Percentiles rank a stretch among this genome's conserved stretches.
Conservation (phyloP, 768 basidiomycete species). For the Panellus pusillus region DNA sequence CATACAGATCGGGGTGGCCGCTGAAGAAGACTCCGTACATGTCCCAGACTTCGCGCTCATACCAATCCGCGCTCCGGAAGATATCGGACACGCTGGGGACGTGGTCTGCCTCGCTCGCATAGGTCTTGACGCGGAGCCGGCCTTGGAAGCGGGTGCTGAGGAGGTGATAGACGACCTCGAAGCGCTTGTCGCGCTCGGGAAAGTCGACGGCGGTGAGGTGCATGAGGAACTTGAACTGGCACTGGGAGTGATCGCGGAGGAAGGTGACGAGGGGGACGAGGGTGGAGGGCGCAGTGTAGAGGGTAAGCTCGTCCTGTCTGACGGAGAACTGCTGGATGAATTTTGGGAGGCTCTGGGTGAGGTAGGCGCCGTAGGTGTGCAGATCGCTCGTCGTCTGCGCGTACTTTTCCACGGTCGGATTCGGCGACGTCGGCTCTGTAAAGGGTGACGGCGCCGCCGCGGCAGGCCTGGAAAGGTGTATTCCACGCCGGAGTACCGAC, state of each 20-base stretch:
- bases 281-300: constrained; percentile 82
- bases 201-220: constrained; percentile 96
- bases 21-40: constrained; percentile 96
- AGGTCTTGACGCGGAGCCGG: constrained; percentile 95
- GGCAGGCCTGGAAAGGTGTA: constrained; percentile 9
- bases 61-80: constrained; percentile 96
- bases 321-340: constrained; percentile 98
- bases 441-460: constrained; percentile 78
- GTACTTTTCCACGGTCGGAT: constrained; percentile 74
- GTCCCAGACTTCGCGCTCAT: constrained; percentile 98
- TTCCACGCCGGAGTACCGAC: constrained; percentile 4
- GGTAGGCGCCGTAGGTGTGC: constrained; percentile 91
- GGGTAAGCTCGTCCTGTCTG: constrained; percentile 90
- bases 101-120: constrained; percentile 88
- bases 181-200: constrained; percentile 89
- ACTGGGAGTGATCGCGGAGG: constrained; percentile 92
- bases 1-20: constrained; percentile 93
- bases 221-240: constrained; percentile 90
- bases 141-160: constrained; percentile 77
- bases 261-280: constrained; percentile 87
- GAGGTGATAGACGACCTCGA: constrained; percentile 96
- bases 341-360: constrained; percentile 92
- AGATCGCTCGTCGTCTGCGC: constrained; percentile 74
- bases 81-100: constrained; percentile 80
- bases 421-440: constrained; percentile 84